phyloP scores from a whole-genome alignment of 225 moss, liverwort and hornwort genomes.

The Ulota crispa region DNA sequence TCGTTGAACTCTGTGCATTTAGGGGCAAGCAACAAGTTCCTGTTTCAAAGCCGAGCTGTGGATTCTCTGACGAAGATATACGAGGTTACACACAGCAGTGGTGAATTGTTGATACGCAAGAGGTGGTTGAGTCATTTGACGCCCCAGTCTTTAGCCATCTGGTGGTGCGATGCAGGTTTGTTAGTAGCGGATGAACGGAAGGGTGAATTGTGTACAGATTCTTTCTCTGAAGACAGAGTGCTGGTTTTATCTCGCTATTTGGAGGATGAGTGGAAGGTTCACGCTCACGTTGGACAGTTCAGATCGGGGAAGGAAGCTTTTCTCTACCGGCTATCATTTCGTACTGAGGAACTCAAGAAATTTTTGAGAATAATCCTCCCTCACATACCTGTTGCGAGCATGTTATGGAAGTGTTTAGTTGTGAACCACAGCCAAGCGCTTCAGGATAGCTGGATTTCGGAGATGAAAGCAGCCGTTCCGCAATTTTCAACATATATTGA shows the following conservation, averaged over 20 bases:
- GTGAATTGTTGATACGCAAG: conserved; percentile 49
- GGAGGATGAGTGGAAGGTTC: conserved; percentile 53
- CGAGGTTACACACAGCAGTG: conserved; percentile 40
- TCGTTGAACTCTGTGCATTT: conserved; percentile 41
- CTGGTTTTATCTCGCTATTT: conserved; percentile 50
- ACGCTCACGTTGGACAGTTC: conserved; percentile 42
- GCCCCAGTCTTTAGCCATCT: conserved; percentile 51
- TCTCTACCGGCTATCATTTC: conserved; percentile 44
- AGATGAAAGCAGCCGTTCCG: conserved; percentile 54
- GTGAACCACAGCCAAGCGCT: conserved; percentile 32
- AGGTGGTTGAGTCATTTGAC: conserved; percentile 56
- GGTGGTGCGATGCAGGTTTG: conserved; percentile 61
- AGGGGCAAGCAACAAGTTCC: conserved; percentile 44
- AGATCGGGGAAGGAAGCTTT: conserved; percentile 26
- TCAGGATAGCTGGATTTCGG: conserved; percentile 51
- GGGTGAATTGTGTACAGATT: conserved; percentile 51
- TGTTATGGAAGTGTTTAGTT: conserved; percentile 52
- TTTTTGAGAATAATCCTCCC: conserved; percentile 48
- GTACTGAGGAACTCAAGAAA: conserved; percentile 61
- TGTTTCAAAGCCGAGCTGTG: conserved; percentile 49
- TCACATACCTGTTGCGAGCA: conserved; percentile 56
- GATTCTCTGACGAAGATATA: conserved; percentile 43
- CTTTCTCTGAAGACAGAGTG: conserved; percentile 46
- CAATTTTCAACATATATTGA: conserved; percentile 45
- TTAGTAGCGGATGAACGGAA: conserved; percentile 41